These are phyloP conservation scores for Gossypium trilobum DNA, from an alignment of 441 rosid species.

Conservation along the genomic window DNA sequence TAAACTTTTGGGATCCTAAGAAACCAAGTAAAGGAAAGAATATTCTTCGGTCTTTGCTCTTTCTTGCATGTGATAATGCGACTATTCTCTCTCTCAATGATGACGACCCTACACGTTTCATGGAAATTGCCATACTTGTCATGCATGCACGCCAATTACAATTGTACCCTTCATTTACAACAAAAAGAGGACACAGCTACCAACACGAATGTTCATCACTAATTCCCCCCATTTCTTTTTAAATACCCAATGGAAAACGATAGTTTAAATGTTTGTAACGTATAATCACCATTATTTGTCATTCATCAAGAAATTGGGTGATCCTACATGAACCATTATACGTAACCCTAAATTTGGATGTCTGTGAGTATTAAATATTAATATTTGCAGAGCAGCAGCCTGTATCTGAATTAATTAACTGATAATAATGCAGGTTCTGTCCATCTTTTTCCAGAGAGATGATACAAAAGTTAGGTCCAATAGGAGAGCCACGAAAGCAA, in stretches of 20 bases:
- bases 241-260: no score
- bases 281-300: background rate
- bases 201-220: no score
- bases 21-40: background rate
- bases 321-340: background rate
- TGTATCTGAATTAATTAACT: background rate
- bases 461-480: background rate
- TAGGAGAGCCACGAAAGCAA: background rate
- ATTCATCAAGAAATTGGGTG: background rate
- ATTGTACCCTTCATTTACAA: background rate
- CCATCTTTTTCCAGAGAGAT: background rate
- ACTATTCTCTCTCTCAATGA: background rate
- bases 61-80: background rate
- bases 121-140: background rate
- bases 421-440: background rate
- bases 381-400: background rate
- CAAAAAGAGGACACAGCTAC: background rate
- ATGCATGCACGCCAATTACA: slow-evolving; percentile 4
- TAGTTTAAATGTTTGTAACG: no score
- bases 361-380: background rate
- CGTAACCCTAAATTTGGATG: background rate
- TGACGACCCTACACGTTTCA: slow-evolving; percentile 13
- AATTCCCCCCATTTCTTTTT: no score
- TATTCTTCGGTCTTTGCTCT: background rate
- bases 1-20: no score